These are phyloP conservation scores for Groenewaldozyma sp. DNA, from an alignment of 1,139 yeast genomes.

Conservation along the genomic window DNA sequence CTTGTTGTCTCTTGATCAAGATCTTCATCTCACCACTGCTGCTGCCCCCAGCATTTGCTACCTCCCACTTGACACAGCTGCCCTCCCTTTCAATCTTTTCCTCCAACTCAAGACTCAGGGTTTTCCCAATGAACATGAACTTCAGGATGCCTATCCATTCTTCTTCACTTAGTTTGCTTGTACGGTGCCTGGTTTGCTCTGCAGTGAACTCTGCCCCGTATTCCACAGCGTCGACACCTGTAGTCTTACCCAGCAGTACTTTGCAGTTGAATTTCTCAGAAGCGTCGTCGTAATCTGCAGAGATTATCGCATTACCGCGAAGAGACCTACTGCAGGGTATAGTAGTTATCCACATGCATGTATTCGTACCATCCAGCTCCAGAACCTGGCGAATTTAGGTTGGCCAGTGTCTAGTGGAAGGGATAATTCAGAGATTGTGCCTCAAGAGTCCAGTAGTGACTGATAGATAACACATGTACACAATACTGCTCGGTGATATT, in stretches of 20 bases:
- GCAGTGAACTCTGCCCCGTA: neutral
- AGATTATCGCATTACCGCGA: neutral
- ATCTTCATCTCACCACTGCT: conserved; percentile 8
- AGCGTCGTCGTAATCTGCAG: neutral
- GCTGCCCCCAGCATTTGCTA: conserved; percentile 2
- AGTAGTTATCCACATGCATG: conserved; percentile 2
- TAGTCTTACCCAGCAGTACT: neutral
- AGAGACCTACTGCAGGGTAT: conserved; percentile 1
- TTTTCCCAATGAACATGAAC: conserved; percentile 10
- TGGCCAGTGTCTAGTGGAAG: too few species aligned
- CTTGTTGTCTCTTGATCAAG: conserved; percentile 9
- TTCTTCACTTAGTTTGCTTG: neutral
- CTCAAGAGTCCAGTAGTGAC: too few species aligned
- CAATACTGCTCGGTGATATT: too few species aligned
- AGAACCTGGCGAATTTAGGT: too few species aligned
- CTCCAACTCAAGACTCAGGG: too few species aligned
- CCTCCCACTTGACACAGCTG: too few species aligned
- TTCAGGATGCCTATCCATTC: conserved; percentile 3
- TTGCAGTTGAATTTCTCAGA: neutral
- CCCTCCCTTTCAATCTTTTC: too few species aligned
- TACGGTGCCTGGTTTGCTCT: neutral
- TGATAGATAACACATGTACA: too few species aligned
- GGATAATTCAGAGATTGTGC: too few species aligned
- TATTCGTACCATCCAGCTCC: too few species aligned
- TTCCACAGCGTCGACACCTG: neutral